Evolutionary conservation across 768 basidiomycete genomes (phyloP).

Genomic region (Hericium rajendrae): DNA sequence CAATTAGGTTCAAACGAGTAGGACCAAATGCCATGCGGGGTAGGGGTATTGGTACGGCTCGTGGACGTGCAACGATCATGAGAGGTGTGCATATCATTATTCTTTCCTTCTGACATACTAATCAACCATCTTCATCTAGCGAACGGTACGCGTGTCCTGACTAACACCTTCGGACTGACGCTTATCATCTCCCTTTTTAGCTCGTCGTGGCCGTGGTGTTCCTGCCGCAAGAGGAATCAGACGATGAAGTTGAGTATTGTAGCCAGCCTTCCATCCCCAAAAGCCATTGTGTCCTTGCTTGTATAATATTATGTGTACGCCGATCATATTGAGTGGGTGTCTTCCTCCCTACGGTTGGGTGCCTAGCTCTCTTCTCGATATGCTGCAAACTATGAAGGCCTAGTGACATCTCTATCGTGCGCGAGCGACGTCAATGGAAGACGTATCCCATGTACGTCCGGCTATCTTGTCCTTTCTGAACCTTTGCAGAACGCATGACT

Average conservation of each 20-base stretch:
- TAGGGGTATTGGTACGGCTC: conserved; percentile 96
- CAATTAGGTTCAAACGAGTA: conserved; percentile 91
- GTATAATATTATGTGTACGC: conserved; percentile 5
- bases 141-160: conserved; percentile 47
- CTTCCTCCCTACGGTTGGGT: not conserved
- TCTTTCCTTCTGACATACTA: conserved; percentile 4
- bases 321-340: not conserved
- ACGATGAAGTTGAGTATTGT: conserved; percentile 37
- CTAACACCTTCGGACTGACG: not conserved
- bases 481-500: no score
- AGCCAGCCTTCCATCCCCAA: conserved; percentile 5
- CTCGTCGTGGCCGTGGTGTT: conserved; percentile 82
- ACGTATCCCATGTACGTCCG: no score
- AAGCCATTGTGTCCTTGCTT: conserved; percentile 5
- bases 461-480: no score
- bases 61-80: conserved; percentile 98
- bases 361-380: not conserved
- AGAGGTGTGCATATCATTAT: conserved; percentile 48
- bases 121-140: conserved; percentile 35
- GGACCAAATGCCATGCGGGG: conserved; percentile 98
- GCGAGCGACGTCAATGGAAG: no score
- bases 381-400: not conserved
- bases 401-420: no score
- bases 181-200: conserved; percentile 29
- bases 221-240: conserved; percentile 71